Evolutionary conservation across 306 rosid genomes (phyloP), one percentile per base, ranked within the genome.

Genomic region (Casuarina cunninghamiana): DNA sequence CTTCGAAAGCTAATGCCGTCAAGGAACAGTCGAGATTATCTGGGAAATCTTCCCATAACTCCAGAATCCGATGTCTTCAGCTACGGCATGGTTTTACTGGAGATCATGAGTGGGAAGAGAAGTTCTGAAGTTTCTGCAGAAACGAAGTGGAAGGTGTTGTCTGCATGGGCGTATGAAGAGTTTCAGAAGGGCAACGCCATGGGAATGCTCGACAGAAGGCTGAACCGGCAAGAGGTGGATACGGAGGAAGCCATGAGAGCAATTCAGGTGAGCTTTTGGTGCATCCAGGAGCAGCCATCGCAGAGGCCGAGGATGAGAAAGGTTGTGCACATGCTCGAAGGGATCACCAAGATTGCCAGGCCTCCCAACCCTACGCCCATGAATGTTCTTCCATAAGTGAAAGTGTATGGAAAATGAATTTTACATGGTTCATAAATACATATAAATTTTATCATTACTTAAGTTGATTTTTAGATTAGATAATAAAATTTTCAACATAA

Each of bases 241-340:
- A 78, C 90, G 89, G 93, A 85, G 62, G 91, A 91, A 85, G 88
- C 85, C 32, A 75, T 3, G 54, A 81, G 97, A 73, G 89, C 86
- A 3, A 75, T 94, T 81, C 81, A 85, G 45, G 93, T 89, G 39
- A 70, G 93, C 80, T 94, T 94, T 78, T 91, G 96, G 98, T 94
- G 98, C 93, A 91, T 91, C 53, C 98, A 91, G 66, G 96, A 91
- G 76, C 97, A 84, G 53, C 96, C 98, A 3, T 90, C 89, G 44
- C 88, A 81, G 53, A 86, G 98, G 79, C 98, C 98, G 26, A 79
- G 49, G 35, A 94, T 94, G 96, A 91, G 93, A 75, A 88, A 83
- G 73, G 91, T 90, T 50, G 85, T 94, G 68, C 98, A 87, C 72
- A 94, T 94, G 98, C 89, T 94, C 10, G 97, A 93, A 86, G 98